Percentiles rank a stretch among this genome's conserved stretches.
Conservation (phyloP, 2,329 filamentous ascomycete species). For the Boeremia exigua region DNA sequence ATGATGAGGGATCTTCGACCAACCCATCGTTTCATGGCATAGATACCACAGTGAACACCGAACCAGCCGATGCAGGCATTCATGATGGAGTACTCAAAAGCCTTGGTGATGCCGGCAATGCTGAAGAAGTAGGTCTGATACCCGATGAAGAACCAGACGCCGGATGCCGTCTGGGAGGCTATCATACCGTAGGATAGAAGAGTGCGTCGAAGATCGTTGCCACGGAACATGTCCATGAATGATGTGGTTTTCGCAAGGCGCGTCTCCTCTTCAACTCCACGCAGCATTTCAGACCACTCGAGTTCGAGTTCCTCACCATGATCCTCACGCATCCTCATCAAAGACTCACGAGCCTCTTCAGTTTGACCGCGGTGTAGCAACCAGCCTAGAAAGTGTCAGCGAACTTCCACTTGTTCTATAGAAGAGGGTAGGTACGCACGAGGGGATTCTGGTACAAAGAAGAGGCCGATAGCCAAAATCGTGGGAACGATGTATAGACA, state of each 20-base stretch:
- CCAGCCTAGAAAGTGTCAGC: conserved; percentile 42
- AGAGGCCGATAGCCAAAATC: conserved; percentile 50
- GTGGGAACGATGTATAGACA: conserved; percentile 61
- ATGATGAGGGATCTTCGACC: conserved; percentile 58
- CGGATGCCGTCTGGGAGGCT: conserved; percentile 53
- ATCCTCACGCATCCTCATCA: conserved; percentile 28
- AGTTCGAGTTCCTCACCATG: conserved; percentile 27
- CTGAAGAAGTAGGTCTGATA: conserved; percentile 56
- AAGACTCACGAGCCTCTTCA: conserved; percentile 22
- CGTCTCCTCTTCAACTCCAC: conserved; percentile 37
- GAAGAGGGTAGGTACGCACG: conserved; percentile 4
- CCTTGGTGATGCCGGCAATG: conserved; percentile 30
- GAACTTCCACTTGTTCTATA: too few species aligned
- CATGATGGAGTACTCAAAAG: conserved; percentile 60
- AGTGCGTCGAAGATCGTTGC: conserved; percentile 57
- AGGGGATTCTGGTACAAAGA: conserved; percentile 46
- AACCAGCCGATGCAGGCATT: conserved; percentile 58
- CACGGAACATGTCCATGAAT: conserved; percentile 57
- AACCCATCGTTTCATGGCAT: conserved; percentile 55
- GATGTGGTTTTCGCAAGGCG: conserved; percentile 59
- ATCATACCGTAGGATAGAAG: conserved; percentile 59
- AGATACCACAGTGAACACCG: conserved; percentile 58
- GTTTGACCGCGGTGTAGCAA: conserved; percentile 28
- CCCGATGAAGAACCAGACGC: conserved; percentile 59
- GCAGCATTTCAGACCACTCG: conserved; percentile 37